Conservation (phyloP, 2,329 filamentous ascomycete genomes). For the Elsinoe ampelina region DNA sequence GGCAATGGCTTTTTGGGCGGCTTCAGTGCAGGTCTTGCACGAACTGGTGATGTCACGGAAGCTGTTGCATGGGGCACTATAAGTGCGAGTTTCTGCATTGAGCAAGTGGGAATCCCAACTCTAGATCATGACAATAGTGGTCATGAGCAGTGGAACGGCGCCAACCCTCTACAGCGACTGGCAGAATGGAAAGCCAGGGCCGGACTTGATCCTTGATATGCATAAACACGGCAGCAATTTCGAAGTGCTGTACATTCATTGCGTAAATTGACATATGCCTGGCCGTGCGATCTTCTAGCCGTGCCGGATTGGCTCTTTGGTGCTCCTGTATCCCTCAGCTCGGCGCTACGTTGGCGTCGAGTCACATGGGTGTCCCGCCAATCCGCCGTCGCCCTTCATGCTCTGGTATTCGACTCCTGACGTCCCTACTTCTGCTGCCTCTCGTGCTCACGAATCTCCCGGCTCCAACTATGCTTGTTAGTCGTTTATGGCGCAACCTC, state of each 20-base stretch:
- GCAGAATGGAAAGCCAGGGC: constrained; percentile 30
- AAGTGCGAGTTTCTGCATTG: constrained; percentile 84
- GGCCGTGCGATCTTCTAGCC: neutral
- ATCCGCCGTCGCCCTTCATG: neutral
- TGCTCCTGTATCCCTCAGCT: neutral
- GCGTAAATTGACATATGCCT: neutral
- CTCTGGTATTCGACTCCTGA: neutral
- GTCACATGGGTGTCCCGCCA: neutral
- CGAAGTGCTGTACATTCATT: constrained; percentile 2
- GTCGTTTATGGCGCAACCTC: constrained; percentile 29
- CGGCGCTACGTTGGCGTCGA: neutral
- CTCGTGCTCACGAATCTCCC: constrained; percentile 62
- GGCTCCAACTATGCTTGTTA: constrained; percentile 48
- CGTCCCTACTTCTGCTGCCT: constrained; percentile 34
- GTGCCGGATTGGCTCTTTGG: neutral
- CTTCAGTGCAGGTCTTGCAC: constrained; percentile 47
- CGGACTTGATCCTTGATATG: neutral
- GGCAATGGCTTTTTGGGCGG: constrained; percentile 80
- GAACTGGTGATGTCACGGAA: constrained; percentile 51
- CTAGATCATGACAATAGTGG: constrained; percentile 31
- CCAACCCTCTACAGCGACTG: constrained; percentile 34
- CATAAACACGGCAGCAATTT: neutral
- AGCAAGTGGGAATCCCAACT: constrained; percentile 77
- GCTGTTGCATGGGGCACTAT: constrained; percentile 71
- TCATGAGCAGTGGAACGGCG: constrained; percentile 41